Percentiles rank a stretch among this genome's conserved stretches.
Evolutionary conservation across 805 yeast genomes (phyloP).

Genomic region (Candida anglica): DNA sequence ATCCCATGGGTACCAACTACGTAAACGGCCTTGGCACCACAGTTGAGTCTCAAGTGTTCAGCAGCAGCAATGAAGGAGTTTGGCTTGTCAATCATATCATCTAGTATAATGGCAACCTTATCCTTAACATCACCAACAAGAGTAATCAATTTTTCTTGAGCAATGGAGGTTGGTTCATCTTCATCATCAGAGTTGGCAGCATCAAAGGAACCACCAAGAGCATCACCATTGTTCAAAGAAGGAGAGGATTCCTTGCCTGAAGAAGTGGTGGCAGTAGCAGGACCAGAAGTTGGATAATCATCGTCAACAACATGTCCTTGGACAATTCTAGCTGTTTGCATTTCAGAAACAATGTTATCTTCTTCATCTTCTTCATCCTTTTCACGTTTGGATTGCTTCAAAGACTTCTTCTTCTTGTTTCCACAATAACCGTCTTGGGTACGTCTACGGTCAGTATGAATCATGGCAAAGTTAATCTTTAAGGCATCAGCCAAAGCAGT

Average conservation of each 20-base stretch:
- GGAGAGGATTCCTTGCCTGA: conserved; percentile 12
- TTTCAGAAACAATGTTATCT: conserved; percentile 68
- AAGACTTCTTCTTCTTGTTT: conserved; percentile 39
- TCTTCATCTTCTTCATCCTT: conserved; percentile 53
- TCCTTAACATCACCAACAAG: conserved; percentile 93
- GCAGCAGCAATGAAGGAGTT: conserved; percentile 95
- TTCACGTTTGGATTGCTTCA: conserved; percentile 33
- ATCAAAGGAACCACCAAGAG: conserved; percentile 78
- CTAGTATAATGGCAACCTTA: conserved; percentile 89
- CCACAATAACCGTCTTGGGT: conserved; percentile 56
- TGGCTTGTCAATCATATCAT: conserved; percentile 97
- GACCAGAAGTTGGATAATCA: conserved; percentile 42
- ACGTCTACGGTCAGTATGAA: conserved; percentile 96
- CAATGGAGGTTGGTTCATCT: conserved; percentile 61
- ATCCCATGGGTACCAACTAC: conserved; percentile 95
- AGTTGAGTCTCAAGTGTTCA: conserved; percentile 90
- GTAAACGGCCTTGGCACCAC: conserved; percentile 91
- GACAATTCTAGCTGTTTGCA: conserved; percentile 94
- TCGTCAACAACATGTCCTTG: conserved; percentile 97
- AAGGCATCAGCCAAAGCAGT: conserved; percentile 96
- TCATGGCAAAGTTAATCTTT: conserved; percentile 97
- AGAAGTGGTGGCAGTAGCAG: conserved; percentile 7
- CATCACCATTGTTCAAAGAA: conserved; percentile 40
- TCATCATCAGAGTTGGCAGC: conserved; percentile 78
- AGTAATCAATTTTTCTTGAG: conserved; percentile 84